These are phyloP conservation scores for Phialemonium atrogriseum DNA, from an alignment of 2,329 filamentous ascomycete genomes.

Conservation along the genomic window DNA sequence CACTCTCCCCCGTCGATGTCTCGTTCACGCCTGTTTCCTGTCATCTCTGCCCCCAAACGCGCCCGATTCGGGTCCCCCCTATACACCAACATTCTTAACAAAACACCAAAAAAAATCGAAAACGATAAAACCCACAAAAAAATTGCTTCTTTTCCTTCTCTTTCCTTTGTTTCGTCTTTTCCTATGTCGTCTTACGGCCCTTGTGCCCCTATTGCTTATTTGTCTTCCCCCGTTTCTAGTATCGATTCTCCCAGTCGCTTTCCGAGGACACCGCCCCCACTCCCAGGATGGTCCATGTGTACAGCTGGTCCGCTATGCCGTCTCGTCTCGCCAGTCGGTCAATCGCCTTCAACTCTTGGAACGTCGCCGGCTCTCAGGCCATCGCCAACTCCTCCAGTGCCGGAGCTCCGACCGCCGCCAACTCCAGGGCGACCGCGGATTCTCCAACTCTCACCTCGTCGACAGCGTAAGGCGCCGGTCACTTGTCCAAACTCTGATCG, in stretches of 20 bases:
- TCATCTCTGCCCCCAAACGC: neutral
- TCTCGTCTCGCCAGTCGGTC: neutral
- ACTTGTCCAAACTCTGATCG: too few species aligned
- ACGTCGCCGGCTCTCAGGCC: neutral
- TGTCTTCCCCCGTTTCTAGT: neutral
- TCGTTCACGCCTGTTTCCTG: conserved; percentile 1
- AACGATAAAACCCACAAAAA: conserved; percentile 2
- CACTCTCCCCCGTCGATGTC: too few species aligned
- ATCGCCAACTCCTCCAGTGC: too few species aligned
- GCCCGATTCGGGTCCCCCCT: neutral
- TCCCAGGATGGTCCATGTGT: too few species aligned
- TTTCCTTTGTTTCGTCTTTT: neutral
- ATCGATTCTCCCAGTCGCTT: too few species aligned
- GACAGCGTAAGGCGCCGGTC: too few species aligned
- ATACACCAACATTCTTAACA: neutral
- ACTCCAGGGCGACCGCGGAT: too few species aligned
- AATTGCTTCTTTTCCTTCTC: conserved; percentile 1
- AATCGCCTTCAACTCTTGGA: neutral
- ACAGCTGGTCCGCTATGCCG: neutral
- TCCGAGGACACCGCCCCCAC: too few species aligned
- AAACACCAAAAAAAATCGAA: conserved; percentile 1
- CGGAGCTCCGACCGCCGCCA: too few species aligned
- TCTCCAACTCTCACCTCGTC: too few species aligned
- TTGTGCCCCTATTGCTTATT: neutral
- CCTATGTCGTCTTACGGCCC: neutral